Percentiles rank a stretch among this genome's conserved stretches.
Evolutionary conservation across 495 filamentous ascomycete species (phyloP).

Genomic region (Tuber borchii): DNA sequence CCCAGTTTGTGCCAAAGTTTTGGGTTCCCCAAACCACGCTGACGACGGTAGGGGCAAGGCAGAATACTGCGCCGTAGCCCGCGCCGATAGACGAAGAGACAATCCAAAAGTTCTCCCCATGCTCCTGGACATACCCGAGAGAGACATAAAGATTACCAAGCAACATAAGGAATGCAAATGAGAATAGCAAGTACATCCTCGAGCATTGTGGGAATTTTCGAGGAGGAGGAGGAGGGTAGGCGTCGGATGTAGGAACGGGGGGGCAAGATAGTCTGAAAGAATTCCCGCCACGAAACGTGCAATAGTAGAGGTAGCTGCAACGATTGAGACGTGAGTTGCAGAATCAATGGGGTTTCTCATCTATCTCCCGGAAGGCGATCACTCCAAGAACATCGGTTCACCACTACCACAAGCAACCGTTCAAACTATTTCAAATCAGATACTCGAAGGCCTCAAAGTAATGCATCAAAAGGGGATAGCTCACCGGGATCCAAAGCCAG

Average conservation of each 20-base stretch:
- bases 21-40: constrained; percentile 95
- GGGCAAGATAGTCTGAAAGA: constrained; percentile 81
- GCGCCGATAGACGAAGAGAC: constrained; percentile 76
- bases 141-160: constrained; percentile 72
- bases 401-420: too few relatives aligned
- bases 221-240: constrained; percentile 36
- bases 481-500: too few relatives aligned
- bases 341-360: constrained; percentile 53
- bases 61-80: constrained; percentile 90
- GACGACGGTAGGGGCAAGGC: constrained; percentile 84
- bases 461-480: too few relatives aligned
- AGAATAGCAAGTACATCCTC: constrained; percentile 70
- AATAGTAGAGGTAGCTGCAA: constrained; percentile 84
- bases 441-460: too few relatives aligned
- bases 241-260: constrained; percentile 47
- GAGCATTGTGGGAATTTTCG: constrained; percentile 56
- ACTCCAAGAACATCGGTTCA: too few relatives aligned
- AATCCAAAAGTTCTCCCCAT: constrained; percentile 68
- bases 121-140: constrained; percentile 61
- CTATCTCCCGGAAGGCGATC: neutral
- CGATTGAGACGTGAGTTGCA: constrained; percentile 86
- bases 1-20: constrained; percentile 98
- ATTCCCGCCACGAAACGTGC: constrained; percentile 80
- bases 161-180: constrained; percentile 68
- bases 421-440: too few relatives aligned